A percentile compares a stretch with the other conserved stretches of the same genome.
phyloP scores from a whole-genome alignment of 805 yeast genomes.

The Ogataea siamensis region DNA sequence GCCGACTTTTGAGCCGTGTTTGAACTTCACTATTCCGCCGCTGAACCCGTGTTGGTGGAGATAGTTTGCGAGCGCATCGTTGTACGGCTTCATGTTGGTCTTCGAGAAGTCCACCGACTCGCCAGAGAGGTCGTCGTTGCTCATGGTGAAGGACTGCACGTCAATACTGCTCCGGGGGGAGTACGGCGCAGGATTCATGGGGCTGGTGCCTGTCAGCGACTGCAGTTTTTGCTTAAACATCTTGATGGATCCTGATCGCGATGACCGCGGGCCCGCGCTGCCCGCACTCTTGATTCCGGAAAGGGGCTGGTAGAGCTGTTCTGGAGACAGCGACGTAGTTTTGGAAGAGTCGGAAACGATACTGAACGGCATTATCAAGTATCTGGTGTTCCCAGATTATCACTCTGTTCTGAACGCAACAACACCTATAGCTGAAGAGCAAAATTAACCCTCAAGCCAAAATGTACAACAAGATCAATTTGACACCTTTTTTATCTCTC shows the following conservation, averaged over 20 bases:
- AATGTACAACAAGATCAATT: conserved; percentile 1
- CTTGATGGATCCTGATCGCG: conserved; percentile 25
- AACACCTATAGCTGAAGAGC: not conserved
- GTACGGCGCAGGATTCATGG: conserved; percentile 6
- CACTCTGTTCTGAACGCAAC: not conserved
- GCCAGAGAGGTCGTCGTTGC: conserved; percentile 28
- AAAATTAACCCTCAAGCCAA: not conserved
- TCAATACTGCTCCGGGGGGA: conserved; percentile 26
- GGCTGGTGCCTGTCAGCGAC: conserved; percentile 8
- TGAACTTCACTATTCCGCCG: conserved; percentile 27
- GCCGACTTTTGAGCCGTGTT: conserved; percentile 15
- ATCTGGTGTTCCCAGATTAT: no score
- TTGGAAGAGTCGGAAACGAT: not conserved
- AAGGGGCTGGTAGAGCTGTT: conserved; percentile 1
- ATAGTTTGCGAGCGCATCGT: conserved; percentile 26
- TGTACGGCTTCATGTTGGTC: conserved; percentile 26
- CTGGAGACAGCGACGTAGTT: conserved; percentile 4
- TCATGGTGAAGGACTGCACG: conserved; percentile 17
- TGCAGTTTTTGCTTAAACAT: conserved; percentile 20
- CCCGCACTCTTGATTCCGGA: conserved; percentile 1
- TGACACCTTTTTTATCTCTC: conserved; percentile 6
- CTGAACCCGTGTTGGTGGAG: conserved; percentile 31
- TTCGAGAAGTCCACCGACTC: conserved; percentile 23
- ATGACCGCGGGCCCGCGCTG: conserved; percentile 8
- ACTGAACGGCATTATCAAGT: not conserved